phyloP scores from a whole-genome alignment of 2,329 filamentous ascomycete genomes.

The Penicillium sp. region DNA sequence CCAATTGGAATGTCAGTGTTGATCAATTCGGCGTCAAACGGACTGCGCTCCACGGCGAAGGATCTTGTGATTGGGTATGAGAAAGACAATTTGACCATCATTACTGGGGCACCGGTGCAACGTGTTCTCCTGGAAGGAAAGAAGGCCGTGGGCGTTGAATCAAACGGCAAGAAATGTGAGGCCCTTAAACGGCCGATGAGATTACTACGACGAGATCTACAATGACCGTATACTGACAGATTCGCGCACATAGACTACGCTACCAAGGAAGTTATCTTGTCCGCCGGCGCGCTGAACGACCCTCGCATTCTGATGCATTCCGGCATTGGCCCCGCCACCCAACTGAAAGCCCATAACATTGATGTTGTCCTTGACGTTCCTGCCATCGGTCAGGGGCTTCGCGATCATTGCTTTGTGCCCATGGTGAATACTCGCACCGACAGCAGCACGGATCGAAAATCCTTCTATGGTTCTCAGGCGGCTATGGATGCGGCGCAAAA shows the following conservation, averaged over 20 bases:
- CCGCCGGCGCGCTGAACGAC: slow-evolving; percentile 18
- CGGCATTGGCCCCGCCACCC: slow-evolving; percentile 47
- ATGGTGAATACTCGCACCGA: slow-evolving; percentile 42
- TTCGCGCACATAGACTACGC: slow-evolving; percentile 5
- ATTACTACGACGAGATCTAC: background rate
- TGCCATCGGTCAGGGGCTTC: slow-evolving; percentile 20
- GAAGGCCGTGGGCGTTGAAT: slow-evolving; percentile 48
- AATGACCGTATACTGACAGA: background rate
- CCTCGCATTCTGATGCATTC: slow-evolving; percentile 50
- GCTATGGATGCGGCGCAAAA: slow-evolving; percentile 17
- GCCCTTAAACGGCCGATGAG: background rate
- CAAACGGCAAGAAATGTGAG: slow-evolving; percentile 43
- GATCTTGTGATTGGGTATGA: slow-evolving; percentile 50
- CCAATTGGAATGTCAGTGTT: slow-evolving; percentile 55
- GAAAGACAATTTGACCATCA: slow-evolving; percentile 47
- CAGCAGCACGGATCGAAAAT: slow-evolving; percentile 43
- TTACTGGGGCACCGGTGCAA: slow-evolving; percentile 51
- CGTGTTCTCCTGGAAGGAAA: slow-evolving; percentile 50
- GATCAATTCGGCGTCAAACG: slow-evolving; percentile 53
- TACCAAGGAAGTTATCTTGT: slow-evolving; percentile 17
- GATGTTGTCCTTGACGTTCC: slow-evolving; percentile 22
- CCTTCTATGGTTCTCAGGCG: slow-evolving; percentile 40
- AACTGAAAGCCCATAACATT: slow-evolving; percentile 46
- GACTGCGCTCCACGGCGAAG: slow-evolving; percentile 52
- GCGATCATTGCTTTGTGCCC: slow-evolving; percentile 19